phyloP scores from a whole-genome alignment of 2,329 filamentous ascomycete genomes.

The Bisporella sp. region DNA sequence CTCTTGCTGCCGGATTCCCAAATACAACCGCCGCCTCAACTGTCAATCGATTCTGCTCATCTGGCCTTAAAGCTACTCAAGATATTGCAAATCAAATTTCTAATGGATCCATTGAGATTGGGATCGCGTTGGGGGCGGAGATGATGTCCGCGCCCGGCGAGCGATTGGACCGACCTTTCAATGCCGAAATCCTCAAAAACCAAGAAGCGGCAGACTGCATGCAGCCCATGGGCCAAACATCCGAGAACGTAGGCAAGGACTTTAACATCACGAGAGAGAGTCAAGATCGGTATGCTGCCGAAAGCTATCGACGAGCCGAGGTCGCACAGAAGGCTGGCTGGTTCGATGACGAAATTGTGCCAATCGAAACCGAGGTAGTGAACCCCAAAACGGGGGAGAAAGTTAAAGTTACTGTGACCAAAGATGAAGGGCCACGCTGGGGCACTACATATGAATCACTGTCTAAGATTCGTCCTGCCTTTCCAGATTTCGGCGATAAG shows the following conservation, averaged over 20 bases:
- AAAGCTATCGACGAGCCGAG: slow-evolving; percentile 85
- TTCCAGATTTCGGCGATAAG: slow-evolving; percentile 79
- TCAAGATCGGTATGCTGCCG: slow-evolving; percentile 81
- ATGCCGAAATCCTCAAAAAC: slow-evolving; percentile 65
- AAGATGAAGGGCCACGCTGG: slow-evolving; percentile 84
- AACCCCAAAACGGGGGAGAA: slow-evolving; percentile 73
- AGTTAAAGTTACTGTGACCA: slow-evolving; percentile 70
- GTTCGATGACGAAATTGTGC: slow-evolving; percentile 91
- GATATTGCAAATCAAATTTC: slow-evolving; percentile 88
- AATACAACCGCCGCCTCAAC: slow-evolving; percentile 77
- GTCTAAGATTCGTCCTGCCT: slow-evolving; percentile 80
- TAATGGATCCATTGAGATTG: slow-evolving; percentile 74
- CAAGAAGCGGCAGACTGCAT: slow-evolving; percentile 81
- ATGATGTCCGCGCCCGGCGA: slow-evolving; percentile 75
- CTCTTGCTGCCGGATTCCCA: slow-evolving; percentile 87
- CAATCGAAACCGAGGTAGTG: slow-evolving; percentile 76
- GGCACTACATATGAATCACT: slow-evolving; percentile 83
- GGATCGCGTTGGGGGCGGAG: slow-evolving; percentile 83
- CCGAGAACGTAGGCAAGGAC: slow-evolving; percentile 89
- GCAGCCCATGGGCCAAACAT: slow-evolving; percentile 97
- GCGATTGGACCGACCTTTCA: slow-evolving; percentile 64
- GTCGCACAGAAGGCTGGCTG: slow-evolving; percentile 81
- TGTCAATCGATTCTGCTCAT: slow-evolving; percentile 95
- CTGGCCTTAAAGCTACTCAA: slow-evolving; percentile 89
- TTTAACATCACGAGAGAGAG: slow-evolving; percentile 74